phyloP scores from a whole-genome alignment of 176 grass and related monocot species.

The Thinopyrum elongatum region DNA sequence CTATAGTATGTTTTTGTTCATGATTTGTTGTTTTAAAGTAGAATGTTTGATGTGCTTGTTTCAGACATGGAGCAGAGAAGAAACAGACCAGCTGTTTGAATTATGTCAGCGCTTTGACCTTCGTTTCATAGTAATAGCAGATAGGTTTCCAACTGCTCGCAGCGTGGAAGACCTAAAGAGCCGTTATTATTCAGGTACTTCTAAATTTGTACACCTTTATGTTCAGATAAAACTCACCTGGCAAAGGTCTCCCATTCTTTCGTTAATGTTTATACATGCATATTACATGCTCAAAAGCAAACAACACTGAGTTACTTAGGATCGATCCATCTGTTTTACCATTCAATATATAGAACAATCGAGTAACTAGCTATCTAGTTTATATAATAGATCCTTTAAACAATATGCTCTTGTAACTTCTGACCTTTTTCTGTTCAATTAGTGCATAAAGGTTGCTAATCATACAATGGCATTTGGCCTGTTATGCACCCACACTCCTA shows the following conservation, averaged over 20 bases:
- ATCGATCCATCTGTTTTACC: background rate
- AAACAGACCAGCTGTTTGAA: conserved; percentile 92
- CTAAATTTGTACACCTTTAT: conserved; percentile 39
- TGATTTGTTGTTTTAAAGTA: background rate
- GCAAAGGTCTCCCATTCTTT: background rate
- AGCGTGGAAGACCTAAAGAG: conserved; percentile 90
- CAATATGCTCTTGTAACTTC: background rate
- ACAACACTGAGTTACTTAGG: background rate
- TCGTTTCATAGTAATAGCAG: conserved; percentile 89
- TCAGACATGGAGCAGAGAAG: conserved; percentile 89
- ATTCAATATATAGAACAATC: conserved; percentile 15
- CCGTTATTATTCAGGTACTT: conserved; percentile 90
- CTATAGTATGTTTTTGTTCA: background rate
- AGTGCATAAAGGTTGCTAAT: conserved; percentile 6
- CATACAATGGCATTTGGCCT: background rate
- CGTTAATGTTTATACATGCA: background rate
- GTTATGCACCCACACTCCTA: background rate
- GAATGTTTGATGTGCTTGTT: conserved; percentile 34
- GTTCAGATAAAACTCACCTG: conserved; percentile 26
- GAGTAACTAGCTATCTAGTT: background rate
- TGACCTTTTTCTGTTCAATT: background rate
- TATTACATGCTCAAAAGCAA: background rate
- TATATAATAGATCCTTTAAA: conserved; percentile 17
- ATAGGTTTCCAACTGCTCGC: conserved; percentile 74
- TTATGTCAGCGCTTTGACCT: conserved; percentile 89